phyloP scores from a whole-genome alignment of 768 basidiomycete species.

The Suillus fuscotomentosus region DNA sequence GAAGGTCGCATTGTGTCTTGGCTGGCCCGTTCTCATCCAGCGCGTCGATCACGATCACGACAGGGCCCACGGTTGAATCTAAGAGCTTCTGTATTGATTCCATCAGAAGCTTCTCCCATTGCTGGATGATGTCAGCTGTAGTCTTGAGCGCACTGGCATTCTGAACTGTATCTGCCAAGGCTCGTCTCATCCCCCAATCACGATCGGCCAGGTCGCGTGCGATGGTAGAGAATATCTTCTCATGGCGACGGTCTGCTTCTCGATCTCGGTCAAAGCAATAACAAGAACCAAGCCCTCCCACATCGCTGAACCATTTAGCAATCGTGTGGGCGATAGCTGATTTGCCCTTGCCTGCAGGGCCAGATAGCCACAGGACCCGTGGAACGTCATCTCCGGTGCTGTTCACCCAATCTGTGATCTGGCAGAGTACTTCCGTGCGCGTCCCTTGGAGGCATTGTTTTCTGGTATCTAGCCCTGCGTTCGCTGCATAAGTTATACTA shows the following conservation, averaged over 20 bases:
- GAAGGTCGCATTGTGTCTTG: conserved; percentile 9
- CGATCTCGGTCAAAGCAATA: conserved; percentile 5
- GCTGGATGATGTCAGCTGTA: conserved; percentile 1
- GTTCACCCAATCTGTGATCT: conserved; percentile 24
- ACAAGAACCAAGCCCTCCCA: neutral
- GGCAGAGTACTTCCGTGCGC: conserved; percentile 19
- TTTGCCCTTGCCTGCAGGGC: neutral
- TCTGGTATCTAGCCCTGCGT: neutral
- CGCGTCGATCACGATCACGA: conserved; percentile 25
- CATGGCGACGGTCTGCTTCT: conserved; percentile 4
- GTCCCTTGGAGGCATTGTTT: conserved; percentile 19
- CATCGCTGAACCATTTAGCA: conserved; percentile 9
- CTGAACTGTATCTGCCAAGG: neutral
- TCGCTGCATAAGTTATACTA: neutral
- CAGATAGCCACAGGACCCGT: neutral
- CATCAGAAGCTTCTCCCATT: conserved; percentile 17
- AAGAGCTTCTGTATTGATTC: conserved; percentile 5
- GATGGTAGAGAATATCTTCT: conserved; percentile 13
- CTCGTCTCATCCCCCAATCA: neutral
- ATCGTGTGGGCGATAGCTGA: conserved; percentile 10
- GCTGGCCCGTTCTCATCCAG: conserved; percentile 14
- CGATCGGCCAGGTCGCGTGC: conserved; percentile 4
- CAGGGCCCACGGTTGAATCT: conserved; percentile 12
- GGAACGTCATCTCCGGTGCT: conserved; percentile 1
- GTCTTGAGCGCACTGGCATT: neutral